Evolutionary conservation across 129 eudicot species (phyloP), one percentile per base, ranked within the genome.

Genomic region (Helianthus tuberosus): DNA sequence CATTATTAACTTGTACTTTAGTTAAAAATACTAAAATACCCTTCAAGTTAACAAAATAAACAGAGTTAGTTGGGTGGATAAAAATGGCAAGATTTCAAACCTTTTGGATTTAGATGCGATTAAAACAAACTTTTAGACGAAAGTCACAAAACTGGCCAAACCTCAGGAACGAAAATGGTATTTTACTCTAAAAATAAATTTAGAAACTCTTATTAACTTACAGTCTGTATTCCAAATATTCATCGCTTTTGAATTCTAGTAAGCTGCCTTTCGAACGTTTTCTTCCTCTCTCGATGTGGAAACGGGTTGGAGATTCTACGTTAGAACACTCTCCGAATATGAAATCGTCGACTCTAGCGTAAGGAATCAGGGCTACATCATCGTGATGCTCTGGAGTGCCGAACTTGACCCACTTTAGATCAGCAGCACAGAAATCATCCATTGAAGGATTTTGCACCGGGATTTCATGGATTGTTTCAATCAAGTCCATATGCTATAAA

Each of bases 241-340:
- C 97, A 55, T 95, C 99, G 71, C 65, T 80, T 65, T 89, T 95
- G 86, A 73, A 85, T 66, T 89, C 80, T 80, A 75, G 54, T 64
- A 95, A 84, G 88, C 97, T 91, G 48, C 95, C 97, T 81, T 12
- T 73, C 9, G 68, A 50, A 48, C 99, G 84, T 79, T 89, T 95
- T 50, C 99, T 81, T 68, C 94, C 96, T 81, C 96, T 87, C 82
- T 91, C 96, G 57, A 95, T 91, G 83, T 95, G 99, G 16, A 95
- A 95, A 57, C 85, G 91, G 47, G 99, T 95, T 14, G 99, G 99
- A 63, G 84, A 87, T 83, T 95, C 99, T 14, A 81, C 87, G 14
- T 82, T 95, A 25, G 82, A 82, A 69, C 96, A 85, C 72, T 95
- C 99, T 68, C 99, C 97, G 60, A 78, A 69, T 39, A 91, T 95